Percentiles rank a stretch among this genome's conserved stretches.
phyloP scores from a whole-genome alignment of 192 early-diverging fungal genomes.

The Linnemannia hyalina region DNA sequence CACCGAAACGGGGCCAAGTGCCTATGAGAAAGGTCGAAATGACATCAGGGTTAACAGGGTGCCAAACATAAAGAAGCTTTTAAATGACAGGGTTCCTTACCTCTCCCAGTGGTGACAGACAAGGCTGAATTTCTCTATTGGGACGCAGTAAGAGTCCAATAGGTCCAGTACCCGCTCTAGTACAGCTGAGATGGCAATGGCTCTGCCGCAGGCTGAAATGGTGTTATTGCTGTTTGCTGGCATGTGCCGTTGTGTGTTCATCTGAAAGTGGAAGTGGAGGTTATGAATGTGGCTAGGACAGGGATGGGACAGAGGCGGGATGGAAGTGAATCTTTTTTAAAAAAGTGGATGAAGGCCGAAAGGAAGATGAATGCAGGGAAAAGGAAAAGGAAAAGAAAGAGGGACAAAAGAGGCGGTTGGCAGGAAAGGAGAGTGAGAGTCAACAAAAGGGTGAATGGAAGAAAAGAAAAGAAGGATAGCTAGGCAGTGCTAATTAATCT shows the following conservation, averaged over 20 bases:
- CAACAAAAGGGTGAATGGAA: neutral
- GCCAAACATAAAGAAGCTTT: too few species aligned
- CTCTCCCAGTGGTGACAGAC: constrained; percentile 32
- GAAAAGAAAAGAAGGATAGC: too few species aligned
- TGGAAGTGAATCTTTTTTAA: neutral
- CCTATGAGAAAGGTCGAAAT: neutral
- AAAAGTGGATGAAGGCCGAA: neutral
- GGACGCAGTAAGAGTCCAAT: neutral
- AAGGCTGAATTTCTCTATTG: neutral
- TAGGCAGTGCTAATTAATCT: too few species aligned
- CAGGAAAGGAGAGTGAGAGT: neutral
- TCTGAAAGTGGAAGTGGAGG: neutral
- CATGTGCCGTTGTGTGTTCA: neutral
- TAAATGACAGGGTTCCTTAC: neutral
- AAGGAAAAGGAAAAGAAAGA: too few species aligned
- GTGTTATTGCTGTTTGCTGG: neutral
- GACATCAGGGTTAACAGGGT: neutral
- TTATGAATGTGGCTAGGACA: neutral
- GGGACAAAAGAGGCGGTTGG: neutral
- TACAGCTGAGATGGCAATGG: constrained; percentile 7
- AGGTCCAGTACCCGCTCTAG: neutral
- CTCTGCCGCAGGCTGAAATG: constrained; percentile 8
- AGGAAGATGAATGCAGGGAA: neutral
- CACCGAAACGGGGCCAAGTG: neutral
- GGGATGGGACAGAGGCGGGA: neutral